Evolutionary conservation across 192 early-diverging fungal genomes (phyloP), one percentile per base, ranked within the genome.

Genomic region (Backusella parvicylindrica): DNA sequence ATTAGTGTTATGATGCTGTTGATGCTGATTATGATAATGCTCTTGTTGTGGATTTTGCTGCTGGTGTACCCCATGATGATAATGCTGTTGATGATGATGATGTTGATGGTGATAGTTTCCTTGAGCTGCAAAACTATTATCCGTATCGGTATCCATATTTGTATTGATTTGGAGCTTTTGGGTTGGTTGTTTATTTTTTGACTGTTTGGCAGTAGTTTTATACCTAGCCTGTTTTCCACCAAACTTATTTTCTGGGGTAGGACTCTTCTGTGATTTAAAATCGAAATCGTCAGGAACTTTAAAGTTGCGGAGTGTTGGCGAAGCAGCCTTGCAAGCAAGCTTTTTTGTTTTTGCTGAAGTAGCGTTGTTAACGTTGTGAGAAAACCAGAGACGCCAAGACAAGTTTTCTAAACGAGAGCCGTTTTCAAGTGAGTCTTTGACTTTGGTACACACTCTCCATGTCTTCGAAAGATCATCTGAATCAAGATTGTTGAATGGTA

Each of bases 311-410:
- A 37, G 16, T 32, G 32, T 18, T 40, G 53, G 53, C 26, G 53
- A 60, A 23, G 53, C 21, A 60, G 53, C 53, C 53, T 60, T 60
- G 53, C 11, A 60, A 28, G 53, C 53, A 47, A 18, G 43, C 53
- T 60, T 60, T 60, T 60, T 60, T 60, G 66, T 37, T 68, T 47
- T 47, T 41, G 21, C 30, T 30, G 15, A 18, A 37, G 66, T n/a
- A 11, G 32, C 3, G n/a, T 37, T 68, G 40, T 70, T 70, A 26
- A 87, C 79, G 73, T 91, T 86, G 64, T 95, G 93, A 75, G 92
- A 83, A 73, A 92, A 92, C 93, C 93, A 95, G 41, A 95, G 83
- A 18, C 93, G 83, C 93, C 93, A 95, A 18, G 92, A 94, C 72
- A 94, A 86, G 79, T 95, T 95, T 76, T 95, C 93, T 30, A 94